phyloP scores from a whole-genome alignment of 129 eudicot species.

The carrot (Daucus carota) region DNA sequence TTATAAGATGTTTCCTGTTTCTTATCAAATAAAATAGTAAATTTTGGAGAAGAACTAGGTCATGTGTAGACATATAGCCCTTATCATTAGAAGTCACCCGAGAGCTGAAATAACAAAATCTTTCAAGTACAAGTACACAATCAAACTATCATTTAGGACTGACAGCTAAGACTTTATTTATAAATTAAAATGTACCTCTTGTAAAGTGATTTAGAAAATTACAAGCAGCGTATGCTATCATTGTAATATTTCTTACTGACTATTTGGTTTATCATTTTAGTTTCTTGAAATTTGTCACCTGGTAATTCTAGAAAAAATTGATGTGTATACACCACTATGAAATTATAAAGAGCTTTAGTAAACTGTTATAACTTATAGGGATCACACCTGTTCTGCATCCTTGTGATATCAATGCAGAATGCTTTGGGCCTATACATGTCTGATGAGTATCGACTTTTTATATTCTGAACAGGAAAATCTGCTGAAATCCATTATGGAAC shows the following conservation, averaged over 20 bases:
- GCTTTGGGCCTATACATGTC: neutral
- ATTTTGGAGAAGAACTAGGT: neutral
- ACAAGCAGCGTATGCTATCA: neutral
- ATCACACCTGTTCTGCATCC: neutral
- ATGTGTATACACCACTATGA: neutral
- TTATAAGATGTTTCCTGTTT: neutral
- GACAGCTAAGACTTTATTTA: neutral
- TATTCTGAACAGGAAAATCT: constrained; percentile 51
- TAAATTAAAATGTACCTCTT: neutral
- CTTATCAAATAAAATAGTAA: neutral
- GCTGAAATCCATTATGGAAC: constrained; percentile 92
- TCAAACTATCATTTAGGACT: no score
- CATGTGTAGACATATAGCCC: neutral
- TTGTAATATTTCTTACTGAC: neutral
- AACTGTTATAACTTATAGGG: neutral
- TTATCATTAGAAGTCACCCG: neutral
- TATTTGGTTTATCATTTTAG: neutral
- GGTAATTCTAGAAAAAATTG: neutral
- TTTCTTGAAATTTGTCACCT: neutral
- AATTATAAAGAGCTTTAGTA: neutral
- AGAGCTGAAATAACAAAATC: neutral
- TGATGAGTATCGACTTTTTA: constrained; percentile 9
- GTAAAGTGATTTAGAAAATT: neutral
- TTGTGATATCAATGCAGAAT: neutral
- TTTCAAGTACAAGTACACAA: neutral